These are phyloP conservation scores for Mycena sp. DNA, from an alignment of 1,284 basidiomycete species.

Conservation along the genomic window DNA sequence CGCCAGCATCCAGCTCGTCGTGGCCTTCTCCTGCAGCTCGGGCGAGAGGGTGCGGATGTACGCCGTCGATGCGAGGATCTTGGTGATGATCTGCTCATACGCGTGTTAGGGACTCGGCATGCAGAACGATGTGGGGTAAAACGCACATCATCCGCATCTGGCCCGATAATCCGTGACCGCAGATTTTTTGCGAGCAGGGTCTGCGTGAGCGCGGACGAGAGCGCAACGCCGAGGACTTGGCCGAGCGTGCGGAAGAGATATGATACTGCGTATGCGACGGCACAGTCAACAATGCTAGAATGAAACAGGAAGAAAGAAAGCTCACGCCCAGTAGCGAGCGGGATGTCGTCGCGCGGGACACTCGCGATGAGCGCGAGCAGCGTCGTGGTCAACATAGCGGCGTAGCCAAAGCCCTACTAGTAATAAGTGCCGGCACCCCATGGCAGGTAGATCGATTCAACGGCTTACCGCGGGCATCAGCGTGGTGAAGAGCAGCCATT, in stretches of 20 bases:
- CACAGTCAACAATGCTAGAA: too few relatives aligned
- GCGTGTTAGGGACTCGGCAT: not conserved
- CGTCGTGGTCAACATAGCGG: constrained; percentile 26
- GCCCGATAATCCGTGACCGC: constrained; percentile 19
- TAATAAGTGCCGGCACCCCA: too few relatives aligned
- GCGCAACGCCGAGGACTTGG: constrained; percentile 30
- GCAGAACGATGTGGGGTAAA: too few relatives aligned
- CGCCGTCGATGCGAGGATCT: constrained; percentile 30
- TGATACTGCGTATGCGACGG: constrained; percentile 20
- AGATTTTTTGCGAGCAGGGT: constrained; percentile 29
- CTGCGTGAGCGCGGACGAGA: constrained; percentile 29
- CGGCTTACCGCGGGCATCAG: constrained; percentile 23
- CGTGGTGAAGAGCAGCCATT: constrained; percentile 29
- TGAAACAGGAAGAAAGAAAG: not conserved
- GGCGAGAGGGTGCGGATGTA: constrained; percentile 25
- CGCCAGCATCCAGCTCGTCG: constrained; percentile 25
- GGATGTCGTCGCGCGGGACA: constrained; percentile 30
- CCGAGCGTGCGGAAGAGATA: constrained; percentile 32
- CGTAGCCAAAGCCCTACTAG: constrained; percentile 25
- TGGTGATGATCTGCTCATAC: constrained; percentile 14
- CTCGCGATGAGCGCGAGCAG: constrained; percentile 32
- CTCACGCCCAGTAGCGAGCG: constrained; percentile 26
- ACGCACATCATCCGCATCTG: constrained; percentile 18
- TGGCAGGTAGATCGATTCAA: not conserved
- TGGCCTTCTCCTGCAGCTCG: constrained; percentile 18